Evolutionary conservation across 1,139 yeast genomes (phyloP).

Genomic region (Zygoascus sp.): DNA sequence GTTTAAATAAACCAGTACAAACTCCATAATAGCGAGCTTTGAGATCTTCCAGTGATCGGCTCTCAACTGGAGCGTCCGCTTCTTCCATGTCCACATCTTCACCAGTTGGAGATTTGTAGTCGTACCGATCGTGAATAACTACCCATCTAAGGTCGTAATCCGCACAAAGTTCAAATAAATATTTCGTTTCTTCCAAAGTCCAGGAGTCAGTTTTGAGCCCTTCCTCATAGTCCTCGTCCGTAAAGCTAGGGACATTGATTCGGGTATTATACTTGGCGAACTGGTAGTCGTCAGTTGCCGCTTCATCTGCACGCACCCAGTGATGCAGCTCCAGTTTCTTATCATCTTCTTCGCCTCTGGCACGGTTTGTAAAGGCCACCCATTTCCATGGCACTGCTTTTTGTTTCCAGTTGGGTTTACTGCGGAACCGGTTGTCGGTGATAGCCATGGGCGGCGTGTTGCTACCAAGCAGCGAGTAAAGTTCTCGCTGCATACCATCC

Average conservation of each 20-base stretch:
- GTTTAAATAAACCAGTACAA: constrained; percentile 44
- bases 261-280: constrained; percentile 74
- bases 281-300: constrained; percentile 40
- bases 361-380: constrained; percentile 54
- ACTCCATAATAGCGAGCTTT: constrained; percentile 74
- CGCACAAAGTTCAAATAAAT: constrained; percentile 66
- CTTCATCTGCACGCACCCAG: constrained; percentile 74
- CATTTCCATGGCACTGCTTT: constrained; percentile 82
- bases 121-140: constrained; percentile 72
- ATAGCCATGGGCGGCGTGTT: constrained; percentile 82
- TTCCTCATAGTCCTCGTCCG: constrained; percentile 58
- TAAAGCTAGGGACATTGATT: constrained; percentile 65
- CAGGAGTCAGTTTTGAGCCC: constrained; percentile 45
- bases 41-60: constrained; percentile 61
- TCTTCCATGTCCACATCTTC: constrained; percentile 21
- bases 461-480: constrained; percentile 83
- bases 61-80: constrained; percentile 11
- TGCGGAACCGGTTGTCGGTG: constrained; percentile 53
- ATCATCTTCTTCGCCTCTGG: constrained; percentile 33
- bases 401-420: constrained; percentile 53
- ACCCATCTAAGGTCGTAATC: constrained; percentile 85
- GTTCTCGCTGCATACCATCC: constrained; percentile 86
- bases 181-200: constrained; percentile 73
- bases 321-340: constrained; percentile 57
- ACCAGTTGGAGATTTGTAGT: constrained; percentile 27